Percentiles rank a stretch among this genome's conserved stretches.
Evolutionary conservation across 805 yeast species (phyloP).

Genomic region (Nakazawaea peltata): DNA sequence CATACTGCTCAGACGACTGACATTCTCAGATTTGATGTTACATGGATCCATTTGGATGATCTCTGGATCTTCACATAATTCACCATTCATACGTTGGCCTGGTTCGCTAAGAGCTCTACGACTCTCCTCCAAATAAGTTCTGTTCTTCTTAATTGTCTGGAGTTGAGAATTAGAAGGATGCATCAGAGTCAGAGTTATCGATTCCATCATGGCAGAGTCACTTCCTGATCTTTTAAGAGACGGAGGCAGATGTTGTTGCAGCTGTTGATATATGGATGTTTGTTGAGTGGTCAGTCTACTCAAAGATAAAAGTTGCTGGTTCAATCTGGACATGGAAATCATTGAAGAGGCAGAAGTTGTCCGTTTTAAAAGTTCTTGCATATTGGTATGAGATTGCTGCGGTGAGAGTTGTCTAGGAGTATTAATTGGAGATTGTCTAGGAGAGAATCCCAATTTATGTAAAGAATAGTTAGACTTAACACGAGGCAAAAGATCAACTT

Average conservation of each 20-base stretch:
- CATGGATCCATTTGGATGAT: constrained; percentile 5
- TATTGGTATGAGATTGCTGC: constrained; percentile 7
- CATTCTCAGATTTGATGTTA: constrained; percentile 5
- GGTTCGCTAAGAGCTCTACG: background rate
- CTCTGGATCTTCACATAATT: constrained; percentile 5
- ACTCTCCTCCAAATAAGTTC: constrained; percentile 8
- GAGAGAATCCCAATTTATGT: constrained; percentile 9
- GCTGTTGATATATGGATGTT: no score
- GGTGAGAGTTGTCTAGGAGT: constrained; percentile 9
- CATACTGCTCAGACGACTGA: constrained; percentile 3
- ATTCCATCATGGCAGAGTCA: constrained; percentile 3
- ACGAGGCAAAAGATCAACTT: constrained; percentile 8
- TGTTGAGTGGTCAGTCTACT: background rate
- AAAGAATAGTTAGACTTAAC: constrained; percentile 10
- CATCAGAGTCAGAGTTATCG: constrained; percentile 9
- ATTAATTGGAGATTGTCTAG: constrained; percentile 9
- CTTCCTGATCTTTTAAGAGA: background rate
- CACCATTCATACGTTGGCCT: constrained; percentile 5
- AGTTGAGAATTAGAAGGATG: constrained; percentile 2
- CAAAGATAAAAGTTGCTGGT: background rate
- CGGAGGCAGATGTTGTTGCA: constrained; percentile 2
- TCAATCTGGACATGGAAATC: constrained; percentile 8
- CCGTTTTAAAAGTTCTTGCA: constrained; percentile 5
- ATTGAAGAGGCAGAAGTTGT: constrained; percentile 5
- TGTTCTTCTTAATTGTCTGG: background rate